Evolutionary conservation across 1,139 yeast genomes (phyloP).

Genomic region (Arxiozyma bovina): DNA sequence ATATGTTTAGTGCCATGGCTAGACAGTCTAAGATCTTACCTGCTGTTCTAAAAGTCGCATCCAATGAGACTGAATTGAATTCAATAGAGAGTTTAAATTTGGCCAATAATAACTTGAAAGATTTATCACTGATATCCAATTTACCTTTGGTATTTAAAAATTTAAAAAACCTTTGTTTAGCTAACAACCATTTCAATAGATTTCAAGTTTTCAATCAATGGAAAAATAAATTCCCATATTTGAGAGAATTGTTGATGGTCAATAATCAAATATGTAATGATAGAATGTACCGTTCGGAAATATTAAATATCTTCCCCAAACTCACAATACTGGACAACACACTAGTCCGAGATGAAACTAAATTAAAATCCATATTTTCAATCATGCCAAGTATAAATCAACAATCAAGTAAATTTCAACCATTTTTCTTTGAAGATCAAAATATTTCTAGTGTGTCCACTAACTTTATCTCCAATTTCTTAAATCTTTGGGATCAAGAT

Average conservation of each 20-base stretch:
- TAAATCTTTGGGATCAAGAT: conserved; percentile 72
- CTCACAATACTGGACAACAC: conserved; percentile 73
- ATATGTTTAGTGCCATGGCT: conserved; percentile 52
- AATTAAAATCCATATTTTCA: conserved; percentile 44
- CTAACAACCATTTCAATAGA: conserved; percentile 58
- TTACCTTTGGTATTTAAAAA: conserved; percentile 68
- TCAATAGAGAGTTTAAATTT: conserved; percentile 66
- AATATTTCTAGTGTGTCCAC: conserved; percentile 65
- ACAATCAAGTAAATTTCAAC: conserved; percentile 39
- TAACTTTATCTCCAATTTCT: conserved; percentile 63
- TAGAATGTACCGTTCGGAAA: conserved; percentile 50
- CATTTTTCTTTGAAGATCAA: conserved; percentile 74
- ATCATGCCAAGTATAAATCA: conserved; percentile 18
- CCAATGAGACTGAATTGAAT: conserved; percentile 34
- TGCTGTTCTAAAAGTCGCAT: conserved; percentile 81
- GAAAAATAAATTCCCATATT: conserved; percentile 62
- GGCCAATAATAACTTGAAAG: conserved; percentile 59
- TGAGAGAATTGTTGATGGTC: conserved; percentile 66
- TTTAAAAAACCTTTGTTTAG: conserved; percentile 68
- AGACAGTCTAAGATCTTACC: conserved; percentile 79
- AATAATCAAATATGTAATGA: conserved; percentile 65
- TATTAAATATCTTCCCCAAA: conserved; percentile 67
- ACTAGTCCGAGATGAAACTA: conserved; percentile 63
- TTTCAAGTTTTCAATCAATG: conserved; percentile 60
- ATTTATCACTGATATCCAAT: conserved; percentile 52